phyloP scores from a whole-genome alignment of 2,329 filamentous ascomycete genomes.

The Aspergillus luchuensis region DNA sequence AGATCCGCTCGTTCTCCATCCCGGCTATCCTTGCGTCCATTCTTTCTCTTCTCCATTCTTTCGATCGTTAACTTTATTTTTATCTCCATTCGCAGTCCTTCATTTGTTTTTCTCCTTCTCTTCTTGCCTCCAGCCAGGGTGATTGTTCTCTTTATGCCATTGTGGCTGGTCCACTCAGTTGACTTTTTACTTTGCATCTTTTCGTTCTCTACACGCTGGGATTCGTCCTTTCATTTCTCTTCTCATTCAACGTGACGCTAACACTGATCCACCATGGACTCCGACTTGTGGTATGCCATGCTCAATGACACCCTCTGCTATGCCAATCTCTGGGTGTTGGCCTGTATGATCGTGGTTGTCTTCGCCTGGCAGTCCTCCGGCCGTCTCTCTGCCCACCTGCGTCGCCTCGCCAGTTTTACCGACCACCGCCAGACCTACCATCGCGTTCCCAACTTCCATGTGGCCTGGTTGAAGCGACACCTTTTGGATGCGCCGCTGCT shows the following conservation, averaged over 20 bases:
- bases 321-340: constrained; percentile 3
- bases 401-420: background rate
- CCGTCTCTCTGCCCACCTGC: background rate
- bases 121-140: background rate
- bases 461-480: constrained; percentile 42
- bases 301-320: constrained; percentile 10
- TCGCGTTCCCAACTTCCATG: background rate
- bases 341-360: constrained; percentile 4
- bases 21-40: background rate
- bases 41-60: background rate
- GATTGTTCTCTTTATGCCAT: background rate
- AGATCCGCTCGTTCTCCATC: background rate
- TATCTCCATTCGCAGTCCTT: background rate
- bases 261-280: background rate
- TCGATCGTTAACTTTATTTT: background rate
- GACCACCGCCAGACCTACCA: constrained; percentile 4
- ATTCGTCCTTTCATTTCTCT: background rate
- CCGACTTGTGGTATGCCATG: constrained; percentile 5
- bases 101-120: background rate
- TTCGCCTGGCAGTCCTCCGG: constrained; percentile 5
- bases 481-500: constrained; percentile 54
- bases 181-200: background rate
- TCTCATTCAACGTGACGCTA: too few species aligned
- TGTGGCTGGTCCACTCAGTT: background rate
- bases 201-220: background rate